A percentile compares a stretch with the other conserved stretches of the same genome.
Conservation (phyloP, 805 yeast genomes). For the Priceomyces haplophilus region DNA sequence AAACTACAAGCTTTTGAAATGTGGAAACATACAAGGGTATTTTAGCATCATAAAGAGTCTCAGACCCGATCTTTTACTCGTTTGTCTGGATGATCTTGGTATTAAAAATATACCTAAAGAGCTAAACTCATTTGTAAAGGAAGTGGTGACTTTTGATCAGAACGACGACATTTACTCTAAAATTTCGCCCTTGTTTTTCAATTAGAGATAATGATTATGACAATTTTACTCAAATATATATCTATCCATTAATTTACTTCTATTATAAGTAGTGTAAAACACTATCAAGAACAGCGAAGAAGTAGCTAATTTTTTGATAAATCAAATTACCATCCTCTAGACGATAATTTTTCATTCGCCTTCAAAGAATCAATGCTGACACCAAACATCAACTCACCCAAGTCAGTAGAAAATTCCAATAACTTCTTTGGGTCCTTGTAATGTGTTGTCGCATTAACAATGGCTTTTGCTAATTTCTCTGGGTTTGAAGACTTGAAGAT, state of each 20-base stretch:
- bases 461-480: conserved; percentile 69
- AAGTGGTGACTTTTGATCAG: conserved; percentile 26
- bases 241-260: background rate
- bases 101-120: conserved; percentile 30
- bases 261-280: background rate
- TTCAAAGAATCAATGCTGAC: conserved; percentile 52
- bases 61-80: conserved; percentile 39
- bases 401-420: conserved; percentile 63
- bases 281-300: background rate
- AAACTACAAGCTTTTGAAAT: conserved; percentile 39
- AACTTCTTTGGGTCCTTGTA: conserved; percentile 58
- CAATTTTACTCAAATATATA: background rate
- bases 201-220: conserved; percentile 2
- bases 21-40: conserved; percentile 41
- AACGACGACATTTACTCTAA: conserved; percentile 15
- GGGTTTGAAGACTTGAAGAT: conserved; percentile 75
- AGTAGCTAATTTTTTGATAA: background rate
- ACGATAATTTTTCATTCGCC: conserved; percentile 45
- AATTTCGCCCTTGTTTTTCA: conserved; percentile 14
- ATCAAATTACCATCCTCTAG: conserved; percentile 48
- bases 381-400: conserved; percentile 79
- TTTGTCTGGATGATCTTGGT: conserved; percentile 44
- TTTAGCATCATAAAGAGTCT: conserved; percentile 37
- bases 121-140: conserved; percentile 35
- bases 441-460: conserved; percentile 74